Base-by-base conservation (phyloP, 1,284 basidiomycete genomes). In the Leccinum pseudoinsigne region DNA sequence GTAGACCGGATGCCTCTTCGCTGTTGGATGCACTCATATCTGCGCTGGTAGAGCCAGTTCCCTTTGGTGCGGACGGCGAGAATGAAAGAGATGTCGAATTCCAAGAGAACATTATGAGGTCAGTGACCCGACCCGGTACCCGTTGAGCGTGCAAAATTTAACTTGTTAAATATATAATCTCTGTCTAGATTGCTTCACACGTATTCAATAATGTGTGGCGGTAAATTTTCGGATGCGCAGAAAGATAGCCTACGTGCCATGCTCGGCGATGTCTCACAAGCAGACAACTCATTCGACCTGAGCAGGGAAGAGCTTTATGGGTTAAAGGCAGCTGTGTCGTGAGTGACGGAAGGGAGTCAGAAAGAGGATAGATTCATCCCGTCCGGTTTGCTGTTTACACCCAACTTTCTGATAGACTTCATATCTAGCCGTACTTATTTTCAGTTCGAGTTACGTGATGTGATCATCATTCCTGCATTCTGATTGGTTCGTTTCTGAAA, bases 61-160 rank as follows among this genome's bases (percentile, higher is more conserved):
- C 89, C 3, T 81, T 85, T 59, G 91, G 90, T 1, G 79, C 80
- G 3, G 87, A 93, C 67, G 93, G 90, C 6, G 90, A 92, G 68
- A 74, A 78, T 36, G 85, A 86, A 23, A 79, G 80, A 7, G 95
- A 97, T 74, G 71, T 79, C 4, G 93, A 96, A 69, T 92, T 90
- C 64, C 87, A 90, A 71, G 94, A 96, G 77, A 95, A 95, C 73
- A 80, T 89, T 0, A 71, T 92, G 16, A 82, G 86, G 80, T 88
- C 77, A 58, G 76, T 84, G 72, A 34, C 11, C 31, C 9, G 31
- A 31, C 31, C 73, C 38, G 2, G 57, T 69, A 68, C 26, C 55
- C 38, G 11, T n/a, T 57, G 54, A 28, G 26, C 14, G 45, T 58
- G 36, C 40, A 23, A 50, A 47, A 18, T 23, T 62, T n/a, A 34